Conservation (phyloP, 371 early-diverging fungal species). For the Zopfochytrium polystomum region DNA sequence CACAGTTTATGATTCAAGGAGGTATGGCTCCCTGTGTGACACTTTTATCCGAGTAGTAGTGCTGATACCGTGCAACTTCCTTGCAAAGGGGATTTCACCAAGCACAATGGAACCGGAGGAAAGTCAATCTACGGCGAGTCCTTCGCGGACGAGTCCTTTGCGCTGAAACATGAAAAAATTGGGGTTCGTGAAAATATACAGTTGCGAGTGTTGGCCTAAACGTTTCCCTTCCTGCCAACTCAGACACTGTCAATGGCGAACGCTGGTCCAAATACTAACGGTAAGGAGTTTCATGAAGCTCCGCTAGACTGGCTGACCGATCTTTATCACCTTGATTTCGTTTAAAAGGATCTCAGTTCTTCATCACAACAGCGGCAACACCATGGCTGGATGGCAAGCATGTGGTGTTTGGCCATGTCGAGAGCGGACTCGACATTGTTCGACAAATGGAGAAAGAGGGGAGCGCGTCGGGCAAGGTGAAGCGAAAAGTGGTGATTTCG, state of each 20-base stretch:
- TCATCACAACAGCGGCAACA: conserved; percentile 55
- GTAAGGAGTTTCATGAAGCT: conserved; percentile 6
- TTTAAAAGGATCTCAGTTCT: conserved; percentile 77
- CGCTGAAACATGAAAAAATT: conserved; percentile 46
- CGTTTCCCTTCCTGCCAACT: not conserved
- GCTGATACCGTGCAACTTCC: conserved; percentile 18
- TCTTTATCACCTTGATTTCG: not conserved
- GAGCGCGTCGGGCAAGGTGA: conserved; percentile 62
- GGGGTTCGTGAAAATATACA: conserved; percentile 32
- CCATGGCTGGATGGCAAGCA: conserved; percentile 60
- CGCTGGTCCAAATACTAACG: conserved; percentile 50
- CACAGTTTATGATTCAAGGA: conserved; percentile 64
- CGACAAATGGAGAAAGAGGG: conserved; percentile 73
- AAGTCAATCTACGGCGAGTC: conserved; percentile 52
- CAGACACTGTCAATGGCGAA: conserved; percentile 65
- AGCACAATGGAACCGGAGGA: conserved; percentile 58
- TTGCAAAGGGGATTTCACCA: conserved; percentile 55
- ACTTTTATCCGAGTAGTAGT: not conserved
- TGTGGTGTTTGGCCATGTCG: conserved; percentile 81
- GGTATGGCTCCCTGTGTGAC: conserved; percentile 25
- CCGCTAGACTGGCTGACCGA: not conserved
- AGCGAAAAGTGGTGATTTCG: conserved; percentile 64
- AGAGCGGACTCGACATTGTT: conserved; percentile 74
- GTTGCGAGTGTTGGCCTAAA: not conserved
- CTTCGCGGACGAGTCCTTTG: conserved; percentile 67